Percentiles rank a stretch among this genome's conserved stretches.
Conservation (phyloP, 768 basidiomycete species). For the Tylopilus felleus region DNA sequence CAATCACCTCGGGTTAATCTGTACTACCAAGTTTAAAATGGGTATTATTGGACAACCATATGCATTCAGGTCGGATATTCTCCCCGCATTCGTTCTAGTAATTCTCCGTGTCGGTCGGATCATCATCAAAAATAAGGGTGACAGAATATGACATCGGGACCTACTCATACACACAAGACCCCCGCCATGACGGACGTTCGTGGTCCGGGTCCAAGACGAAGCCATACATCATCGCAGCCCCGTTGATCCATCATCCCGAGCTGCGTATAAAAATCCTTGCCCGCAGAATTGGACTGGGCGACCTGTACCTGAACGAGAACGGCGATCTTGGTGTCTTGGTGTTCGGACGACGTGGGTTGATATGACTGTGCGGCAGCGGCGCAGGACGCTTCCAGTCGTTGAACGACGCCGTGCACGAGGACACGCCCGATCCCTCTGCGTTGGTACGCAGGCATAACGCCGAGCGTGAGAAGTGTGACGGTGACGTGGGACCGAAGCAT, state of each 20-base stretch:
- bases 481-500: slow-evolving; percentile 15
- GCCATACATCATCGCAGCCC: slow-evolving; percentile 4
- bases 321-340: slow-evolving; percentile 9
- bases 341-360: not conserved
- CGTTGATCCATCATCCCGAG: slow-evolving; percentile 30
- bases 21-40: too few species aligned
- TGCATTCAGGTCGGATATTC: too few species aligned
- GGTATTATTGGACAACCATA: too few species aligned
- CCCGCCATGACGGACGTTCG: slow-evolving; percentile 25
- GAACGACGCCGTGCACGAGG: slow-evolving; percentile 28
- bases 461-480: slow-evolving; percentile 30
- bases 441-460: slow-evolving; percentile 26
- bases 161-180: slow-evolving; percentile 20
- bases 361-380: not conserved
- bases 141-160: not conserved
- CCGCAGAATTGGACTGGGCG: slow-evolving; percentile 22
- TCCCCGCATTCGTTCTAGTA: not conserved
- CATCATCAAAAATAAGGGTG: not conserved
- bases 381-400: slow-evolving; percentile 19
- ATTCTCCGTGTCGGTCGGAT: not conserved
- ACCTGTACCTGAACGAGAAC: slow-evolving; percentile 29
- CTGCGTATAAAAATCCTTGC: slow-evolving; percentile 26
- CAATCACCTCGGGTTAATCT: too few species aligned
- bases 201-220: slow-evolving; percentile 16
- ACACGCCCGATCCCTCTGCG: slow-evolving; percentile 29